Conservation (phyloP, 441 rosid species). For the Gossypium gossypioides region DNA sequence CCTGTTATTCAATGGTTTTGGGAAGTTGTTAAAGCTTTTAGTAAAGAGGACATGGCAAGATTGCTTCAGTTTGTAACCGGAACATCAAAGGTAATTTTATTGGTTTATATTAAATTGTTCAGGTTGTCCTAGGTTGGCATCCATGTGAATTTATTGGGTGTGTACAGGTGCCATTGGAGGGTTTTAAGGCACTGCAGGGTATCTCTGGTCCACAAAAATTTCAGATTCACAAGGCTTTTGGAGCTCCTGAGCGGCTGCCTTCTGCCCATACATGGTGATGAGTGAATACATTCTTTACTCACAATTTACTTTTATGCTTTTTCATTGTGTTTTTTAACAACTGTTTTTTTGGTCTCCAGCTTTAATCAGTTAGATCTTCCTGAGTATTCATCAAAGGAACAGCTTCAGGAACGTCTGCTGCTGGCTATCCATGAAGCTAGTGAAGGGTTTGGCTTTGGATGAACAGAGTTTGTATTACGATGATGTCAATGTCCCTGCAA, state of each 20-base stretch:
- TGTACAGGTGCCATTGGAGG: conserved; percentile 87
- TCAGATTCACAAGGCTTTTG: conserved; percentile 97
- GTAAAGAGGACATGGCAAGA: conserved; percentile 93
- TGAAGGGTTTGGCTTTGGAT: conserved; percentile 96
- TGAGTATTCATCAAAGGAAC: conserved; percentile 73
- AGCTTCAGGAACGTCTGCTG: conserved; percentile 70
- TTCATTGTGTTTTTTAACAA: background rate
- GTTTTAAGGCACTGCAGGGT: conserved; percentile 90
- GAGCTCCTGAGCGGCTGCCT: conserved; percentile 84
- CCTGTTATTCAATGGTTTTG: conserved; percentile 92
- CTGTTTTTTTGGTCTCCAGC: conserved; percentile 32
- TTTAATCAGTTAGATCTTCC: conserved; percentile 97
- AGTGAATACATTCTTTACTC: background rate
- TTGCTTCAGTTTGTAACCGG: conserved; percentile 91
- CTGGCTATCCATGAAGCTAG: conserved; percentile 95
- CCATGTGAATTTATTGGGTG: background rate
- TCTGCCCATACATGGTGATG: conserved; percentile 95
- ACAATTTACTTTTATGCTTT: background rate
- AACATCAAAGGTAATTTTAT: conserved; percentile 71
- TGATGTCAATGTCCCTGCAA: conserved; percentile 8
- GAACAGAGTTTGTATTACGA: conserved; percentile 4
- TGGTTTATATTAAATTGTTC: background rate
- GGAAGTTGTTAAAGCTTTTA: conserved; percentile 86
- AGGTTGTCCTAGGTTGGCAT: background rate
- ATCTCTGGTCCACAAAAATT: conserved; percentile 92